Conservation (phyloP, 1,284 basidiomycete species). For the Tetrapyrgos nigripes region DNA sequence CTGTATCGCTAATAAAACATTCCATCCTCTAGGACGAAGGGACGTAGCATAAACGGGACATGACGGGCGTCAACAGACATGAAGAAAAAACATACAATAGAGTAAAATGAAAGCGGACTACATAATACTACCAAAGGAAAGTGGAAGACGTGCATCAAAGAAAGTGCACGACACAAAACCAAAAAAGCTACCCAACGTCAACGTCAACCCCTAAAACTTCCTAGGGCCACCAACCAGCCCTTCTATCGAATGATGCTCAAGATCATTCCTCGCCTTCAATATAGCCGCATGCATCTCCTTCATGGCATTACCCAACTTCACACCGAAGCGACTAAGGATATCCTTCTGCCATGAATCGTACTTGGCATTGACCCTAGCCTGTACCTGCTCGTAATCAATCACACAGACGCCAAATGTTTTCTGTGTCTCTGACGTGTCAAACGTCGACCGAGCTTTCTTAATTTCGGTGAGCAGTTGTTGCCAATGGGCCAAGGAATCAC, state of each 20-base stretch:
- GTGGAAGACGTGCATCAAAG: neutral
- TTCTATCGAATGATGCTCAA: constrained; percentile 82
- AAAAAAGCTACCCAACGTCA: neutral
- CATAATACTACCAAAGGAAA: neutral
- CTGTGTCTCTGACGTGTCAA: constrained; percentile 95
- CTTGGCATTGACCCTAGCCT: constrained; percentile 96
- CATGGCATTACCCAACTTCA: constrained; percentile 93
- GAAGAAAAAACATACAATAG: neutral
- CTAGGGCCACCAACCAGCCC: constrained; percentile 53
- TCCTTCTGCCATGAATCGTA: constrained; percentile 99
- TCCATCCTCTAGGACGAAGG: neutral
- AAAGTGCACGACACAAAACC: neutral
- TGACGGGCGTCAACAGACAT: neutral
- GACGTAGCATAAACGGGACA: neutral
- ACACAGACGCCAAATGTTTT: constrained; percentile 93
- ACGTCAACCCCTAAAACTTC: constrained; percentile 3
- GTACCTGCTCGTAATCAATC: constrained; percentile 98
- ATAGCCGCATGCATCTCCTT: constrained; percentile 96
- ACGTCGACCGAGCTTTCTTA: constrained; percentile 94
- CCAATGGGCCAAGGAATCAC: constrained; percentile 93
- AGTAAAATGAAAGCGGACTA: neutral
- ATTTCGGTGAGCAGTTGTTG: constrained; percentile 95
- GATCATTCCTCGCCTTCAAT: constrained; percentile 90
- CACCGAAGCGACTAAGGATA: constrained; percentile 90
- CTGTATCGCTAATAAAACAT: neutral